Conservation (phyloP, 495 filamentous ascomycete genomes). For the Hypoxylon intermedium region DNA sequence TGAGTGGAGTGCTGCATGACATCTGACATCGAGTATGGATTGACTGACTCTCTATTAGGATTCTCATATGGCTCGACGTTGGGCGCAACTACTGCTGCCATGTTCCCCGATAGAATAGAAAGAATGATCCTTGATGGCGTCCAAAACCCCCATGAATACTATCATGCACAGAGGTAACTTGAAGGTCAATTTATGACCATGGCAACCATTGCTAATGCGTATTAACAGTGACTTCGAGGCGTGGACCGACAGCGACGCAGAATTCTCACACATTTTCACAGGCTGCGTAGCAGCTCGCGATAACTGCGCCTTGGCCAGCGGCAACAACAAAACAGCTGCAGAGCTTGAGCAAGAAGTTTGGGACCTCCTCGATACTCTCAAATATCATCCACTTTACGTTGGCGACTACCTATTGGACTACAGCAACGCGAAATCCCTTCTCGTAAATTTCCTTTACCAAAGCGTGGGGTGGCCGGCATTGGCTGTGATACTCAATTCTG, state of each 20-base stretch:
- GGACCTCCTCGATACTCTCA: conserved; percentile 39
- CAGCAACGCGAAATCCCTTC: conserved; percentile 25
- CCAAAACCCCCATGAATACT: conserved; percentile 51
- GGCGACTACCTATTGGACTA: conserved; percentile 39
- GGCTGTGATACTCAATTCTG: conserved; percentile 26
- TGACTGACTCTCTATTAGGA: too few relatives aligned
- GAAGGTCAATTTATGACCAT: too few relatives aligned
- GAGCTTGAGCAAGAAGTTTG: conserved; percentile 46
- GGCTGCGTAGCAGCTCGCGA: conserved; percentile 42
- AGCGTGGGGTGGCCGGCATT: conserved; percentile 36
- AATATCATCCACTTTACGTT: conserved; percentile 36
- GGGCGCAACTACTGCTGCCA: conserved; percentile 49
- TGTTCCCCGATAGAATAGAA: conserved; percentile 55
- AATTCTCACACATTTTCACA: conserved; percentile 42
- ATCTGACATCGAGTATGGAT: too few relatives aligned
- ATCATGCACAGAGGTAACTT: too few relatives aligned
- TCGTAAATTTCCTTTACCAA: conserved; percentile 36
- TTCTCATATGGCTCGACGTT: conserved; percentile 29
- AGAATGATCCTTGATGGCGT: conserved; percentile 53
- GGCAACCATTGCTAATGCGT: not conserved
- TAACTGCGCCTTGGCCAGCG: conserved; percentile 39
- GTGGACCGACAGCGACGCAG: conserved; percentile 44
- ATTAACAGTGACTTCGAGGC: conserved; percentile 32
- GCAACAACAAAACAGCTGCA: conserved; percentile 41
- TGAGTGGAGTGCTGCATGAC: too few relatives aligned